Conservation (phyloP, 2,329 filamentous ascomycete genomes). For the Colletotrichum limetticola region DNA sequence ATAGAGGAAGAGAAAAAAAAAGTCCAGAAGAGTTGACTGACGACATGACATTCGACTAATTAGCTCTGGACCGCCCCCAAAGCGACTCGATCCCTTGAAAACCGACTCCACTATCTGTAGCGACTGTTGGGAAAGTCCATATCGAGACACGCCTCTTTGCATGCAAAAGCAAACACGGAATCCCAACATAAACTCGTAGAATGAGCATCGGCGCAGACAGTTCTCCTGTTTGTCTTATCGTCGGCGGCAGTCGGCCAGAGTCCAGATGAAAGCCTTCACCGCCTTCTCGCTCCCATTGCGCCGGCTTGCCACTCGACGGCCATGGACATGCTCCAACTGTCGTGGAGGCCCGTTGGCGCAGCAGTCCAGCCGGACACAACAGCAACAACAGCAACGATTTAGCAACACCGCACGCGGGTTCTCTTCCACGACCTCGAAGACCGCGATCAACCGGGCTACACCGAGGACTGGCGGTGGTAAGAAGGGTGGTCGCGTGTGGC, state of each 20-base stretch:
- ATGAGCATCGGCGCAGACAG: constrained; percentile 25
- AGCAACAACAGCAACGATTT: constrained; percentile 38
- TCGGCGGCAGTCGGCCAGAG: constrained; percentile 33
- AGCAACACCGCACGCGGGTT: constrained; percentile 40
- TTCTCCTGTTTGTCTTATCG: constrained; percentile 21
- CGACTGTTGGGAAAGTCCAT: constrained; percentile 22
- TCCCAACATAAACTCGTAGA: constrained; percentile 12
- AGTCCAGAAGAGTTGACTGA: constrained; percentile 26
- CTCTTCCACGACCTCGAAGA: constrained; percentile 39
- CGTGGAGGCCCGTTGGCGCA: constrained; percentile 40
- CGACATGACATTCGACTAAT: constrained; percentile 24
- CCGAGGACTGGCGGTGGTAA: constrained; percentile 15
- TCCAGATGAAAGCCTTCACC: constrained; percentile 55
- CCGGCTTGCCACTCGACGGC: constrained; percentile 48
- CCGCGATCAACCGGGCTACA: neutral
- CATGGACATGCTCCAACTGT: constrained; percentile 60
- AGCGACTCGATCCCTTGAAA: constrained; percentile 21
- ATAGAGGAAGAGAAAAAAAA: constrained; percentile 31
- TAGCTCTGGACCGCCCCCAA: constrained; percentile 14
- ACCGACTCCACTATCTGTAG: constrained; percentile 28
- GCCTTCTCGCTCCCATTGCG: constrained; percentile 49
- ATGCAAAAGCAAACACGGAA: neutral
- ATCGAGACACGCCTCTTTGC: neutral
- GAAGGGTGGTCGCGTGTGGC: constrained; percentile 44
- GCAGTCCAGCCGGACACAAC: constrained; percentile 48